Base-by-base conservation (phyloP, 164 flowering plant species). In the Vitis amurensis region DNA sequence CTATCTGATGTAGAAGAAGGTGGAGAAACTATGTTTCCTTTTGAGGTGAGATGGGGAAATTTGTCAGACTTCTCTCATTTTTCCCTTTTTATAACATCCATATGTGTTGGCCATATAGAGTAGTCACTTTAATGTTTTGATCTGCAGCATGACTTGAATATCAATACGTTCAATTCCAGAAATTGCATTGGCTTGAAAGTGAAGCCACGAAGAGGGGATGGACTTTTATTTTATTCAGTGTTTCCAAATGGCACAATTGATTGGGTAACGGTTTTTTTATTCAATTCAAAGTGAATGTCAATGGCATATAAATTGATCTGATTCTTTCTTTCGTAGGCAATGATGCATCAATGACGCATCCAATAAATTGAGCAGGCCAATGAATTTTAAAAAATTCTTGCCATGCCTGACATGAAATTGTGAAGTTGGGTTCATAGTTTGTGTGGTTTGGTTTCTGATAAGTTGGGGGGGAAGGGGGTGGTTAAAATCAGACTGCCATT, bases 1-100 rank as follows among this genome's bases (percentile, higher is more conserved):
- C 77, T 92, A 74, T 77, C 92, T 56, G 90, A 88, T 68, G 94
- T 89, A 48, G 89, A 87, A 76, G 92, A 89, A 81, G 97, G 97
- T 59, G 97, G 97, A 12, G 94, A 92, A 77, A 92, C 97, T 48
- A 83, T 86, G 89, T 92, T 92, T 63, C 97, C 97, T 15, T 89
- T 63, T 63, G 97, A 92, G 90, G 97, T 92, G 66, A 71, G 73
- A 64, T 67, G 9, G 14, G 37, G 6, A 10, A 57, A 51, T 47
- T 44, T 27, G 11, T 37, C 13, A 23, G 14, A 11, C n/a, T 66
- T 27, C 61, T 17, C 2, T n/a, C 0, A 37, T 37, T 6, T 37
- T 37, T 37, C 27, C 27, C 44, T 37, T 37, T 37, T 37, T 37
- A 37, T 23, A 23, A 23, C 27, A 23, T 23, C 27, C 27, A 37